These are phyloP conservation scores for Pythium vanterpoolii DNA, from an alignment of 352 stramenopile species.

Conservation along the genomic window DNA sequence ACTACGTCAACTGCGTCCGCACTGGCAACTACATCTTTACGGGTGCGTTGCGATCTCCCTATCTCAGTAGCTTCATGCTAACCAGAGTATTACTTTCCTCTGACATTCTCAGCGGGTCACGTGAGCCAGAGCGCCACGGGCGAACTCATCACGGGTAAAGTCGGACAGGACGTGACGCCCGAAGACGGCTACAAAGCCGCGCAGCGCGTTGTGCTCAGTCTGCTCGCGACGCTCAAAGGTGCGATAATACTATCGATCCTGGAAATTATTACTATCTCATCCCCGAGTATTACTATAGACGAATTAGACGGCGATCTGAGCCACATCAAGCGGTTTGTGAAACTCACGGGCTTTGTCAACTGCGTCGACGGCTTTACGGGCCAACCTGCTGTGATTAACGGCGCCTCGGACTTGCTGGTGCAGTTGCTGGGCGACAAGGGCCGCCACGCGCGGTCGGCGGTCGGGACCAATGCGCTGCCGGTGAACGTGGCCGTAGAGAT, in stretches of 20 bases:
- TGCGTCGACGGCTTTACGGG: slow-evolving; percentile 80
- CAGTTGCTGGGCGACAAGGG: slow-evolving; percentile 80
- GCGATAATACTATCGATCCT: slow-evolving; percentile 4
- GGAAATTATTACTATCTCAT: neutral
- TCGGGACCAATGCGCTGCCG: slow-evolving; percentile 92
- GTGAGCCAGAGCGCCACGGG: slow-evolving; percentile 44
- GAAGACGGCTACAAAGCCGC: slow-evolving; percentile 88
- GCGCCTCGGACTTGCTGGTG: slow-evolving; percentile 81
- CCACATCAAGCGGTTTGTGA: slow-evolving; percentile 89
- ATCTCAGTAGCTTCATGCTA: neutral
- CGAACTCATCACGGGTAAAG: slow-evolving; percentile 72
- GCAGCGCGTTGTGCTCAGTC: slow-evolving; percentile 71
- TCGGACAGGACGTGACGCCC: slow-evolving; percentile 72
- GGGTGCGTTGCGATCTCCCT: slow-evolving; percentile 20
- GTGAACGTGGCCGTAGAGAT: slow-evolving; percentile 94
- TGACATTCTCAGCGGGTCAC: slow-evolving; percentile 43
- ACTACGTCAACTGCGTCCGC: slow-evolving; percentile 58
- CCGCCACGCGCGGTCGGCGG: slow-evolving; percentile 83
- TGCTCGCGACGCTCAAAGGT: slow-evolving; percentile 86
- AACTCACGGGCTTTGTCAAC: slow-evolving; percentile 93
- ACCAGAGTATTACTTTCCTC: neutral
- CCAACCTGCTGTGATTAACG: slow-evolving; percentile 91
- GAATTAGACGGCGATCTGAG: slow-evolving; percentile 69
- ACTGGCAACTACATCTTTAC: slow-evolving; percentile 76
- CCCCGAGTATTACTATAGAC: slow-evolving; percentile 24